These are phyloP conservation scores for Dalbergia oliveri DNA, from an alignment of 306 rosid species.

Conservation along the genomic window DNA sequence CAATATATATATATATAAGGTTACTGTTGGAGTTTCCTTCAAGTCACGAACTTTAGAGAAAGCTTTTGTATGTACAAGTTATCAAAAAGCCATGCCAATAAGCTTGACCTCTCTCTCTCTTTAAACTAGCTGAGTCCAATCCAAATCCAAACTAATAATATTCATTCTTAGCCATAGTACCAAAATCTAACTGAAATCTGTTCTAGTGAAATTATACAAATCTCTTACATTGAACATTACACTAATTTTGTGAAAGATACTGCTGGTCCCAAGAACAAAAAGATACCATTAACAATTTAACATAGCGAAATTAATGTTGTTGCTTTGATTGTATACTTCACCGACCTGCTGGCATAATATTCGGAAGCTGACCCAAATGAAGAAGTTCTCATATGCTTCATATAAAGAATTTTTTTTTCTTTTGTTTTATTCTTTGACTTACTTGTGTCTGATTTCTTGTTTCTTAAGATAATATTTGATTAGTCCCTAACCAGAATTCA, in stretches of 20 bases:
- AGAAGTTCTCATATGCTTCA: conserved; percentile 1
- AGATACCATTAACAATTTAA: neutral
- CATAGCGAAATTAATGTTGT: neutral
- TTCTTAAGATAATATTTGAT: conserved; percentile 11
- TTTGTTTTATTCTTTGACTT: neutral
- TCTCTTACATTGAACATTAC: neutral
- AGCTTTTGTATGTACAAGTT: neutral
- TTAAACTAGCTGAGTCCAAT: no score
- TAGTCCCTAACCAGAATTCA: neutral
- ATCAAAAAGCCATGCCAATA: no score
- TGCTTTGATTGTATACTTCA: neutral
- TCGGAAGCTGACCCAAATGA: neutral
- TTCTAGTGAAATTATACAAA: no score
- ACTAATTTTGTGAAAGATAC: neutral
- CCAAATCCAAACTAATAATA: no score
- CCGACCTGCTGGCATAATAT: conserved; percentile 29
- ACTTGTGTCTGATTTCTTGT: conserved; percentile 14
- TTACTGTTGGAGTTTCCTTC: neutral
- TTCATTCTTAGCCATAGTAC: no score
- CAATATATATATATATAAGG: neutral
- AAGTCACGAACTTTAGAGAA: neutral
- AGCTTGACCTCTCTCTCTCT: no score
- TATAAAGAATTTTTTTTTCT: neutral
- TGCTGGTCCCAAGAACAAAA: neutral
- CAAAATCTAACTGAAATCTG: no score